Base-by-base conservation (phyloP, 495 filamentous ascomycete species). In the Aspergillus panamensis region DNA sequence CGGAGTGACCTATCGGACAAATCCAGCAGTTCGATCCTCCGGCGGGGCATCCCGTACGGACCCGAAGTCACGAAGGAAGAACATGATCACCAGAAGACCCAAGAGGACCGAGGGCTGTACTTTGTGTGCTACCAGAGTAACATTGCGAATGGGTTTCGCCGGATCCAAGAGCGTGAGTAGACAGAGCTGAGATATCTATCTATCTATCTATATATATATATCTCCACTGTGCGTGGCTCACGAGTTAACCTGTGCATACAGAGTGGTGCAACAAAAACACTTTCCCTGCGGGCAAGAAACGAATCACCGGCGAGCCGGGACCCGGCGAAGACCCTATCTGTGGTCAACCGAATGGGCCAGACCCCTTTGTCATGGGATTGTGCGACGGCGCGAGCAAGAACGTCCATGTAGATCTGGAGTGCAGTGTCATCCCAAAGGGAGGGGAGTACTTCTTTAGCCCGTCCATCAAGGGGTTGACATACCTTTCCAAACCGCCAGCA, bases 71-170 rank as follows among this genome's bases (percentile, higher is more conserved):
- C 64, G n/a, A 25, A 50, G 8, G 33, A 58, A 14, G 51, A 58
- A 21, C 42, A 42, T 31, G n/a, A 30, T 20, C 13, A 35, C 6
- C 33, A 58, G 29, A 49, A 49, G 39, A 61, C 60, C 20, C 48
- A 33, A 17, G 40, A 68, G 1, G 69, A 72, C 14, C 72, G 76
- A 10, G 74, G 74, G 9, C 60, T 78, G 12, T 61, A 73, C 6
- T 78, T 78, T 51, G 65, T 62, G 2, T 71, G 69, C 43, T 78
- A 78, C 56, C 74, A 78, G 59, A 73, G 71, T 59, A 66, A 67
- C 51, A 62, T 77, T 13, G 53, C 30, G 3, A 58, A 67, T 39
- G 73, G 72, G 0, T 78, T 78, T 57, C 63, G 66, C n/a, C 67
- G 73, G 57, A 57, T 76, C 12, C 35, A 39, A n/a, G 35, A 39